Conservation (phyloP, 2,329 filamentous ascomycete genomes). For the Beauveria sp. region DNA sequence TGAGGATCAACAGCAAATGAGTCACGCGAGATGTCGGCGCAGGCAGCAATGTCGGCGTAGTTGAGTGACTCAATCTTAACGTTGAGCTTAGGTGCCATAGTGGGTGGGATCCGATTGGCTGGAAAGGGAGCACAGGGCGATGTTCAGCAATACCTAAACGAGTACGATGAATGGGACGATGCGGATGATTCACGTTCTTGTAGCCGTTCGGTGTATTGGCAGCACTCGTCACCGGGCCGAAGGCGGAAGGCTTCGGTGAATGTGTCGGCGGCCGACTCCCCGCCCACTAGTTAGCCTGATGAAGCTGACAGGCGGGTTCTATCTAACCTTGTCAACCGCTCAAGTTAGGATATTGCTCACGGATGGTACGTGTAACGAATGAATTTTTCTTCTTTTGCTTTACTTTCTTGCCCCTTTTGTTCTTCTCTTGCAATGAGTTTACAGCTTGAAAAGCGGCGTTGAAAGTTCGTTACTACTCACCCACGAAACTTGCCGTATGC, state of each 20-base stretch:
- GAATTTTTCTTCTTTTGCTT: too few relatives aligned
- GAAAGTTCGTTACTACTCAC: too few relatives aligned
- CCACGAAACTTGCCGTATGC: too few relatives aligned
- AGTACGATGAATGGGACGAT: too few relatives aligned
- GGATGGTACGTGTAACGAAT: too few relatives aligned
- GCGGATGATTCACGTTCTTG: background rate
- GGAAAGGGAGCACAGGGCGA: too few relatives aligned
- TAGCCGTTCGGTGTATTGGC: background rate
- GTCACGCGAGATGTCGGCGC: slow-evolving; percentile 4
- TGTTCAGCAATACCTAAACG: too few relatives aligned
- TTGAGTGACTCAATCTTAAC: slow-evolving; percentile 11
- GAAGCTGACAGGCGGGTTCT: background rate
- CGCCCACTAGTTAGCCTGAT: background rate
- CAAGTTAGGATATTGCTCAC: background rate
- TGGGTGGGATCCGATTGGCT: background rate
- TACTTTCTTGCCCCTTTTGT: too few relatives aligned
- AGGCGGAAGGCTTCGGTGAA: background rate
- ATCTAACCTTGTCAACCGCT: background rate
- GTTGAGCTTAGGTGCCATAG: background rate
- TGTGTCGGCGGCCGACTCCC: background rate
- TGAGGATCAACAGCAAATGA: slow-evolving; percentile 12
- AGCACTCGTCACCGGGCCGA: too few relatives aligned
- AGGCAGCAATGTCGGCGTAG: slow-evolving; percentile 11
- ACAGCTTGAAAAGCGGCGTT: too few relatives aligned
- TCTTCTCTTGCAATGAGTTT: too few relatives aligned